A percentile compares a stretch with the other conserved stretches of the same genome.
phyloP scores from a whole-genome alignment of 805 yeast species.

The Barnettozyma californica region DNA sequence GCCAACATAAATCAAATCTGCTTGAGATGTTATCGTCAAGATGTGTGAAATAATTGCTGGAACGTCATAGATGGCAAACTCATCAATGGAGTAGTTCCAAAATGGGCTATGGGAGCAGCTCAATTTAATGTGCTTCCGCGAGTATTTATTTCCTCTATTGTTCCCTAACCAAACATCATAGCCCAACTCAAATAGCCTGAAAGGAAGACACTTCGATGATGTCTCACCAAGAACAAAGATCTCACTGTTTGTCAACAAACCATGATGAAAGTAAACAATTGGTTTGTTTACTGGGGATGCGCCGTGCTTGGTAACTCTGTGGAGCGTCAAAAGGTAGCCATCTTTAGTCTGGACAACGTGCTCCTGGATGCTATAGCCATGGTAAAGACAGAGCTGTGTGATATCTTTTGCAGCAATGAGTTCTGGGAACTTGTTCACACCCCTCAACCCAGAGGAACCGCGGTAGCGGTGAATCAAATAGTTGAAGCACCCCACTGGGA shows the following conservation, averaged over 20 bases:
- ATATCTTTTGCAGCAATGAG: constrained; percentile 6
- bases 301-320: constrained; percentile 35
- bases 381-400: constrained; percentile 3
- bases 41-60: constrained; percentile 80
- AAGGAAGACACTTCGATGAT: constrained; percentile 55
- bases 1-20: constrained; percentile 71
- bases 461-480: background rate
- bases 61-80: constrained; percentile 86
- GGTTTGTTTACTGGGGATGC: constrained; percentile 40
- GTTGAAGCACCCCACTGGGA: background rate
- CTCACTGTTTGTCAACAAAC: constrained; percentile 58
- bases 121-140: constrained; percentile 62
- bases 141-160: constrained; percentile 89
- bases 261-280: constrained; percentile 85
- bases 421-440: background rate
- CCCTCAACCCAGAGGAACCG: background rate
- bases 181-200: constrained; percentile 70
- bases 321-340: constrained; percentile 70
- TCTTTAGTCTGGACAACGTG: constrained; percentile 76
- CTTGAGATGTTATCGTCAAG: constrained; percentile 46
- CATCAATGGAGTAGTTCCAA: constrained; percentile 92
- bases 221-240: constrained; percentile 67
- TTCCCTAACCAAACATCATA: constrained; percentile 95
- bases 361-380: constrained; percentile 69
- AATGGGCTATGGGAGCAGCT: constrained; percentile 42